phyloP scores from a whole-genome alignment of 768 basidiomycete genomes.

The Rhizopogon vinicolor region DNA sequence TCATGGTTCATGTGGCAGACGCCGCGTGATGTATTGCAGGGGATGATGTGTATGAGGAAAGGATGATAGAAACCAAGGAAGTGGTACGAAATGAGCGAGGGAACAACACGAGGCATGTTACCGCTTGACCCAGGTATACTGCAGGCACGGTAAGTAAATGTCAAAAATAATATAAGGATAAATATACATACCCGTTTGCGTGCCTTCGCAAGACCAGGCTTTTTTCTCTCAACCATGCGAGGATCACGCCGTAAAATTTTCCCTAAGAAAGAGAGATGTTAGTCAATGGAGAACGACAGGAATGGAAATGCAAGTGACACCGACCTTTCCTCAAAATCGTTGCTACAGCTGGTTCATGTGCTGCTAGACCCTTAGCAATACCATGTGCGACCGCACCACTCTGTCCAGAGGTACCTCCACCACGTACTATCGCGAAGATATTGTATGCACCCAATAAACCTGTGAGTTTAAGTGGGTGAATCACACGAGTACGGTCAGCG shows the following conservation, averaged over 20 bases:
- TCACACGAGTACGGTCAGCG: constrained; percentile 74
- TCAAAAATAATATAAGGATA: not conserved
- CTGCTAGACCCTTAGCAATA: constrained; percentile 69
- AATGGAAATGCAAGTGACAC: constrained; percentile 15
- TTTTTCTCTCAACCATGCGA: constrained; percentile 98
- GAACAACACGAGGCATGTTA: constrained; percentile 27
- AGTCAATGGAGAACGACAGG: not conserved
- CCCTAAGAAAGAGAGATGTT: constrained; percentile 39
- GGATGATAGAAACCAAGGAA: not conserved
- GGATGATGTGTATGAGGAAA: not conserved
- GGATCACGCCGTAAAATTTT: constrained; percentile 88
- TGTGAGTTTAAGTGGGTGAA: constrained; percentile 80
- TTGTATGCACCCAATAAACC: constrained; percentile 85
- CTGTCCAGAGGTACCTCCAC: constrained; percentile 90
- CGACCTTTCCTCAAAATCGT: constrained; percentile 69
- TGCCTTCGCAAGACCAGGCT: constrained; percentile 89
- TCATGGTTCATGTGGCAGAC: not conserved
- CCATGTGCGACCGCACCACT: constrained; percentile 83
- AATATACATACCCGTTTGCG: constrained; percentile 75
- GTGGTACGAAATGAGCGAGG: not conserved
- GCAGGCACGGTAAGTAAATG: constrained; percentile 6
- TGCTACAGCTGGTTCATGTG: constrained; percentile 64
- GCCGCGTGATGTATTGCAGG: not conserved
- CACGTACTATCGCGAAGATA: constrained; percentile 66
- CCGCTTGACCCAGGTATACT: constrained; percentile 98